phyloP scores from a whole-genome alignment of 495 filamentous ascomycete genomes.

The Bacidia rubella region DNA sequence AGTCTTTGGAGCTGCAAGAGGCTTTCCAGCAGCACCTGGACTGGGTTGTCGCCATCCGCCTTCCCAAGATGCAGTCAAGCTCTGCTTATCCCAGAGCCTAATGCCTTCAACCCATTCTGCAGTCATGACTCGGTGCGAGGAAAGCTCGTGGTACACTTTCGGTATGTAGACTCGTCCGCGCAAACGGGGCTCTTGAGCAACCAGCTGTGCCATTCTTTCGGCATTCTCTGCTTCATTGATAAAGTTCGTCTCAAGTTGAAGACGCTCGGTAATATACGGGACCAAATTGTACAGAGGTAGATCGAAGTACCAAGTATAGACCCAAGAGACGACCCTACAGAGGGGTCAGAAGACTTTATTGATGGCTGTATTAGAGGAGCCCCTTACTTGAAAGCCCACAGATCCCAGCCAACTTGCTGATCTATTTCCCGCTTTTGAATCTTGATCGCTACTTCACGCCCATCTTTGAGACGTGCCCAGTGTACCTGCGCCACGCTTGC shows the following conservation, averaged over 20 bases:
- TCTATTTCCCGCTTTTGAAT: conserved; percentile 92
- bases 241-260: conserved; percentile 89
- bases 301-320: conserved; percentile 73
- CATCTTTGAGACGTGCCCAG: conserved; percentile 74
- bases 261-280: conserved; percentile 75
- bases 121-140: conserved; percentile 74
- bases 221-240: conserved; percentile 80
- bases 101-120: conserved; percentile 97
- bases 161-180: conserved; percentile 77
- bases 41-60: conserved; percentile 63
- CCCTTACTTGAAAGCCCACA: conserved; percentile 84
- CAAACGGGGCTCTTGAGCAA: conserved; percentile 64
- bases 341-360: conserved; percentile 4
- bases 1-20: conserved; percentile 38
- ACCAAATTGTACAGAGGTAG: conserved; percentile 79
- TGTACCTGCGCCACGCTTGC: conserved; percentile 95
- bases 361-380: not conserved
- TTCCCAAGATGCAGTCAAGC: conserved; percentile 58
- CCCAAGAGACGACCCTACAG: conserved; percentile 52
- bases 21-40: conserved; percentile 59
- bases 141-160: conserved; percentile 66
- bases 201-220: conserved; percentile 63
- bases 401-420: conserved; percentile 78
- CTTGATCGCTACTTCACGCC: conserved; percentile 85
- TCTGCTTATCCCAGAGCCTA: conserved; percentile 75